phyloP scores from a whole-genome alignment of 1,284 basidiomycete genomes.

The Trametes versicolor region DNA sequence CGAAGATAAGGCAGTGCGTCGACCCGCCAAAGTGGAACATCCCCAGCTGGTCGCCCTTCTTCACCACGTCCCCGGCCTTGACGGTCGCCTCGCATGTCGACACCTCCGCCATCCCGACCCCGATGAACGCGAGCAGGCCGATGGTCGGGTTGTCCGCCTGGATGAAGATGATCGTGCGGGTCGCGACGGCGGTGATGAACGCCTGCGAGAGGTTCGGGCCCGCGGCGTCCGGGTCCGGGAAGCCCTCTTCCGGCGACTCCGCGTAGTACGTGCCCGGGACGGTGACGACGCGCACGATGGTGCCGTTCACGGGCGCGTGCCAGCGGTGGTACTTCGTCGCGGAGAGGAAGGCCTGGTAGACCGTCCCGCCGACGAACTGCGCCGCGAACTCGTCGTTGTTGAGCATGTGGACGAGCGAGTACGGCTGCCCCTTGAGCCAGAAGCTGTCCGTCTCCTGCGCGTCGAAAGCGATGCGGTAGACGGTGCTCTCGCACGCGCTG shows the following conservation, averaged over 20 bases:
- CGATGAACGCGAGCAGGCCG: conserved; percentile 52
- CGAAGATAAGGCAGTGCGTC: conserved; percentile 54
- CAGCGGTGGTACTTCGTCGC: conserved; percentile 56
- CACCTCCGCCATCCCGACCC: conserved; percentile 56
- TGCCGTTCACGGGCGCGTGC: conserved; percentile 53
- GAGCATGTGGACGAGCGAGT: conserved; percentile 54
- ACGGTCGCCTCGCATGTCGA: conserved; percentile 53
- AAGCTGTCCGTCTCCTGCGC: conserved; percentile 51
- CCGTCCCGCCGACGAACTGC: conserved; percentile 52
- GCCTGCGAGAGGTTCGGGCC: conserved; percentile 43
- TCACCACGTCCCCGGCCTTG: conserved; percentile 41
- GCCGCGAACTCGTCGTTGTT: conserved; percentile 46
- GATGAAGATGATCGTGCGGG: conserved; percentile 53
- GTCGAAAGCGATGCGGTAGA: conserved; percentile 48
- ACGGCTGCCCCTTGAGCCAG: conserved; percentile 59
- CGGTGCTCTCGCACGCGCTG: conserved; percentile 57
- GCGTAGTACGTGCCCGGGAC: conserved; percentile 54
- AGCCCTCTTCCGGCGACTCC: conserved; percentile 34
- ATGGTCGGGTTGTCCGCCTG: conserved; percentile 50
- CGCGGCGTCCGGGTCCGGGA: conserved; percentile 28
- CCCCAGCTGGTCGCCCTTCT: conserved; percentile 58
- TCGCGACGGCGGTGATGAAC: conserved; percentile 50
- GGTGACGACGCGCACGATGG: conserved; percentile 47
- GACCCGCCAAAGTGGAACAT: conserved; percentile 66
- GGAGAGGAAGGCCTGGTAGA: conserved; percentile 57